Evolutionary conservation across 1,284 basidiomycete genomes (phyloP).

Genomic region (Naganishia liquefaciens): DNA sequence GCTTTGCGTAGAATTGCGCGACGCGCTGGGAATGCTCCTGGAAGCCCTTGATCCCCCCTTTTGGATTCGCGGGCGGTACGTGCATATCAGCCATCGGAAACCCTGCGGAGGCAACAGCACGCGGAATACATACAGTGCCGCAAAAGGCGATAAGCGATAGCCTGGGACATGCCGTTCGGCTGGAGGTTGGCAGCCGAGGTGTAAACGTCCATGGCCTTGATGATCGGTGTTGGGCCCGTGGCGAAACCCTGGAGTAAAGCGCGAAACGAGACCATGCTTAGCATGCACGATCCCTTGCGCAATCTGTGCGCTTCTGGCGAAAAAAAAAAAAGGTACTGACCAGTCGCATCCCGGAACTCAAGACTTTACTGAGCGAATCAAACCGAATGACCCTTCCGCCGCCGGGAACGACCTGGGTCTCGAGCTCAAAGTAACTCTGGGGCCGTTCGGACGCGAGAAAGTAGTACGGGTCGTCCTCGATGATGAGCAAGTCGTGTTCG

Average conservation of each 20-base stretch:
- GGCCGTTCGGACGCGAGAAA: conserved; percentile 59
- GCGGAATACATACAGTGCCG: conserved; percentile 63
- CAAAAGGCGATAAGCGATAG: conserved; percentile 69
- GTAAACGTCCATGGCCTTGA: conserved; percentile 72
- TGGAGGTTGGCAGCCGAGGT: conserved; percentile 71
- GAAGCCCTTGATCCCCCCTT: conserved; percentile 72
- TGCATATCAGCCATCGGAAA: neutral
- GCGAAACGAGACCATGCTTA: neutral
- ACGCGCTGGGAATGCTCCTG: conserved; percentile 69
- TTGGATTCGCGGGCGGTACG: no score
- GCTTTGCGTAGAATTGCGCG: conserved; percentile 74
- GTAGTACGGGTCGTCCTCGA: conserved; percentile 86
- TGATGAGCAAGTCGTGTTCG: conserved; percentile 75
- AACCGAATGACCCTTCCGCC: conserved; percentile 80
- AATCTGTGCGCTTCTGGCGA: no score
- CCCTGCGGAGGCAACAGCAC: no score
- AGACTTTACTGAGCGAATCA: conserved; percentile 84
- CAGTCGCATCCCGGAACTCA: conserved; percentile 66
- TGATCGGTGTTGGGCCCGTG: conserved; percentile 71
- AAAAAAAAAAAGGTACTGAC: no score
- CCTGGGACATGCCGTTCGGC: conserved; percentile 73
- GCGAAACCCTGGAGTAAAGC: conserved; percentile 71
- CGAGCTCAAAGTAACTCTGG: conserved; percentile 77
- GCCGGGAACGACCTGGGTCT: conserved; percentile 56
- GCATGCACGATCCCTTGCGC: no score